phyloP scores from a whole-genome alignment of 2,329 filamentous ascomycete genomes.

The Arthrocladium fulminans region DNA sequence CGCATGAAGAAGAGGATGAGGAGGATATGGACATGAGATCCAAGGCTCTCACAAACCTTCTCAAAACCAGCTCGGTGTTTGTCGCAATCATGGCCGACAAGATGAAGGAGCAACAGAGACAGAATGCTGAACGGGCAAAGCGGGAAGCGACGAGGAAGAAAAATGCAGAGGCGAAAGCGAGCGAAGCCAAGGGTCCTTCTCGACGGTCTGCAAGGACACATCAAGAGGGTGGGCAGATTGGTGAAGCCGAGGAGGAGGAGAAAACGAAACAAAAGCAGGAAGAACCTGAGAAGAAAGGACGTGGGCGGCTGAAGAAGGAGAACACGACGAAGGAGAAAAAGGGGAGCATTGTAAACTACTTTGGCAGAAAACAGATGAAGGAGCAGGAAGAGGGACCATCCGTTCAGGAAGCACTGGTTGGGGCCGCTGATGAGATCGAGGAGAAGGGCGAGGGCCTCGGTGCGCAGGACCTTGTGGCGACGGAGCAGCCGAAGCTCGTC shows the following conservation, averaged over 20 bases:
- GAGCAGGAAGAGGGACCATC: conserved; percentile 45
- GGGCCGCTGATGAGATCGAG: conserved; percentile 50
- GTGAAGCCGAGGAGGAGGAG: conserved; percentile 23
- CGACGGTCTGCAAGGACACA: conserved; percentile 17
- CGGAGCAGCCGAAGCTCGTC: conserved; percentile 75
- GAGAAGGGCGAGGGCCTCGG: conserved; percentile 53
- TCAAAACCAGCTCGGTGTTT: conserved; percentile 41
- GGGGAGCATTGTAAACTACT: conserved; percentile 50
- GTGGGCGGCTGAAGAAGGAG: conserved; percentile 26
- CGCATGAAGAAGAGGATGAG: conserved; percentile 22
- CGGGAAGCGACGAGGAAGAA: conserved; percentile 30
- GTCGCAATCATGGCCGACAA: conserved; percentile 43
- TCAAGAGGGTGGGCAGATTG: not conserved
- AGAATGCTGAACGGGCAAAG: conserved; percentile 36
- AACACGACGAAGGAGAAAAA: conserved; percentile 19
- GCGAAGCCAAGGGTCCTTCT: conserved; percentile 18
- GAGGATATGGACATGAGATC: conserved; percentile 38
- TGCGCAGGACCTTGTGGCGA: conserved; percentile 64
- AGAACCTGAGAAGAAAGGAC: conserved; percentile 11
- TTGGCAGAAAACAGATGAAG: conserved; percentile 51
- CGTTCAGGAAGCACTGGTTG: conserved; percentile 49
- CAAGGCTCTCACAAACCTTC: conserved; percentile 36
- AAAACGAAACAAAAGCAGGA: conserved; percentile 25
- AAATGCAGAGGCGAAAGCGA: conserved; percentile 24
- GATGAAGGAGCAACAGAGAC: conserved; percentile 37